phyloP scores from a whole-genome alignment of 208 protist genomes.

The Wallacemonas sp. region DNA sequence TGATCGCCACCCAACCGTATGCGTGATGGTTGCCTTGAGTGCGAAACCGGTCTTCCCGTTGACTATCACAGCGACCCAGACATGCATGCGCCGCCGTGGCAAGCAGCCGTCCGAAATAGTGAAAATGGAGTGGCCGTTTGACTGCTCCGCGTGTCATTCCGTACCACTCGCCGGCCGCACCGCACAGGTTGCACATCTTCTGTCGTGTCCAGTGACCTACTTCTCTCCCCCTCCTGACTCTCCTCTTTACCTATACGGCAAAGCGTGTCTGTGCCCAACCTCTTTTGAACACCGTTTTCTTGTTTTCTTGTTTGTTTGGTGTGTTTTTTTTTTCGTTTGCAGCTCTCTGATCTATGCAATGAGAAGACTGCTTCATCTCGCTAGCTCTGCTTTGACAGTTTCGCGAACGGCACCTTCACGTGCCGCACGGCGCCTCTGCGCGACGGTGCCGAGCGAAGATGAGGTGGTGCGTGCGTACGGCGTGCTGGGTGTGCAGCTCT shows the following conservation, averaged over 20 bases:
- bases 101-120: too few species aligned
- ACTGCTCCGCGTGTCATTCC: too few species aligned
- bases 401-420: neutral
- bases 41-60: too few species aligned
- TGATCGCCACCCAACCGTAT: too few species aligned
- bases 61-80: too few species aligned
- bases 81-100: too few species aligned
- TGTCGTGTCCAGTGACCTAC: neutral
- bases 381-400: too few species aligned
- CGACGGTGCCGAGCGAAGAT: slow-evolving; percentile 60
- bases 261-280: neutral
- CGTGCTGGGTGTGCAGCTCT: slow-evolving; percentile 58
- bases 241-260: neutral
- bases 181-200: too few species aligned
- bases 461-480: slow-evolving; percentile 76
- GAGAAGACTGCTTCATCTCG: slow-evolving; percentile 7
- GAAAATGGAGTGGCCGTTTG: too few species aligned
- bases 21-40: too few species aligned
- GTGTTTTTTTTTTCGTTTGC: neutral
- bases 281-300: neutral
- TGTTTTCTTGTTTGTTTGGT: neutral
- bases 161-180: too few species aligned
- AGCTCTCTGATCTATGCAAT: neutral
- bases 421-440: slow-evolving; percentile 22
- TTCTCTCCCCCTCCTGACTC: neutral